Base-by-base conservation (phyloP, 352 stramenopile genomes). In the Globisporangium camurandrum region DNA sequence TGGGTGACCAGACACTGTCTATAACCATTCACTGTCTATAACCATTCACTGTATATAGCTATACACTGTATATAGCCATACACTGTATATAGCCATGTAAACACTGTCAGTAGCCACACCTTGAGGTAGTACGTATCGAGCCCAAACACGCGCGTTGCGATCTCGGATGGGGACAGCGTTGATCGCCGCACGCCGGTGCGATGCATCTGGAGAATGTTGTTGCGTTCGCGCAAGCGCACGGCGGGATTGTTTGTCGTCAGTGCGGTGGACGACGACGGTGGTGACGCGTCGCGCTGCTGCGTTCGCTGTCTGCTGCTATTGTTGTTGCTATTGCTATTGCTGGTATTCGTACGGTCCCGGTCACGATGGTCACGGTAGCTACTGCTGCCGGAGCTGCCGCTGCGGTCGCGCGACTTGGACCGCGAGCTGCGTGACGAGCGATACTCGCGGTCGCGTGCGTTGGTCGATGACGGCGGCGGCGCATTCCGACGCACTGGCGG, bases 131-230 rank as follows among this genome's bases (percentile, higher is more conserved):
- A 71, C 2, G 56, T 60, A 47, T 92, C 78, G 44, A 92, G 66
- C 14, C 81, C 81, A 23, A 88, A 66, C 16, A 88, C 64, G 12
- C 74, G 67, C 23, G 67, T 53, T 3, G 81, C 81, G 9, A 69
- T 56, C n/a, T 88, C 78, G 0, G 56, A 45, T 0, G 65, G 62
- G 20, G 78, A 62, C 46, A 89, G 41, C 22, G 69, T 77, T 31
- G 66, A 57, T 20, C 74, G 60, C 12, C 78, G 61, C 12, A 49
- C 66, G 4, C 68, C 71, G 2, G 73, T 80, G 17, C 76, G 73
- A 36, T 92, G 81, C 81, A 92, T 92, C 12, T 73, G 56, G 33
- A 92, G 57, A 37, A 92, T 66, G 48, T 88, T 85, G 40, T 86
- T 84, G 8, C 78, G 55, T 51, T 89, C 77, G 4, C 76, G 75